phyloP scores from a whole-genome alignment of 305 asterid species.

The Nicotiana rustica region DNA sequence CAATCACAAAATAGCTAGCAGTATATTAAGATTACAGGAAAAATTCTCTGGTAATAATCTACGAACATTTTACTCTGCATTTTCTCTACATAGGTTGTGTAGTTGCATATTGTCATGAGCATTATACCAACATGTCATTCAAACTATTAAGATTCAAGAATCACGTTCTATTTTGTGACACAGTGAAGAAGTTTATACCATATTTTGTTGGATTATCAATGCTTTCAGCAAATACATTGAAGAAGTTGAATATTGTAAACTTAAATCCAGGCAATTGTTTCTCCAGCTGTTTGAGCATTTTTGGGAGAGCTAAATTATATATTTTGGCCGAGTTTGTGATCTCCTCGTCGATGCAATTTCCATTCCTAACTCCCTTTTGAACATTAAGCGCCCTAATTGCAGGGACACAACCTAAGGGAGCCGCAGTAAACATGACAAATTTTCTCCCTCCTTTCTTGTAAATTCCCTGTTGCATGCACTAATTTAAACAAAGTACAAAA shows the following conservation, averaged over 20 bases:
- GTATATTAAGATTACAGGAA: not conserved
- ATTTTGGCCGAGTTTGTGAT: not conserved
- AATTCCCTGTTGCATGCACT: constrained; percentile 33
- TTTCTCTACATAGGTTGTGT: not conserved
- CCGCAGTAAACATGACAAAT: constrained; percentile 35
- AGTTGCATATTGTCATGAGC: not conserved
- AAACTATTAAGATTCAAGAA: not conserved
- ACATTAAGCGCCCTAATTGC: not conserved
- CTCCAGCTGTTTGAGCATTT: constrained; percentile 21
- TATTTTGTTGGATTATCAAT: constrained; percentile 37
- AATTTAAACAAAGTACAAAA: no score
- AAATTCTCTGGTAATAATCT: not conserved
- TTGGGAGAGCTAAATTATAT: constrained; percentile 30
- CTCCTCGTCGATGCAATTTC: constrained; percentile 29
- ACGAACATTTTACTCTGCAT: not conserved
- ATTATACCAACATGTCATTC: not conserved
- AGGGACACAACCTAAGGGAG: constrained; percentile 40
- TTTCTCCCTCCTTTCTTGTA: constrained; percentile 44
- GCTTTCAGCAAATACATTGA: not conserved
- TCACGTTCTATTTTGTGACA: not conserved
- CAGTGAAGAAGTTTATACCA: constrained; percentile 23
- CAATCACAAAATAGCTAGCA: constrained; percentile 4
- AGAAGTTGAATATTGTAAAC: constrained; percentile 38
- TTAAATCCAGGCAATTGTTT: constrained; percentile 34
- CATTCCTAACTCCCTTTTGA: constrained; percentile 18